phyloP scores from a whole-genome alignment of 192 early-diverging fungal species.

The Kickxella alabastrina region DNA sequence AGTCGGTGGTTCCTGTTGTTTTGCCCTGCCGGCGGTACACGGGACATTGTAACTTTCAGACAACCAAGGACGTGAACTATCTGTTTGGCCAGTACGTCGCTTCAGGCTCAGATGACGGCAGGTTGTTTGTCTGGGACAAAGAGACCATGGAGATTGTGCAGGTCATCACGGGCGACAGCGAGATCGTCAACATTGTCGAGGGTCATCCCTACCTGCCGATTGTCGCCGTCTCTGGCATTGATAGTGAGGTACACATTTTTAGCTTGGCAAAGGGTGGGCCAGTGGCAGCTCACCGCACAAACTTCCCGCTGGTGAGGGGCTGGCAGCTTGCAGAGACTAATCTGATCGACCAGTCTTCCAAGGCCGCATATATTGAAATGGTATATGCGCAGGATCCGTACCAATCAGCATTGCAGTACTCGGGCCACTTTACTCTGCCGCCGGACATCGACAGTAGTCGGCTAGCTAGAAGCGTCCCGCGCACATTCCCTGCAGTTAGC shows the following conservation, averaged over 20 bases:
- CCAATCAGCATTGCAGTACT: slow-evolving; percentile 9
- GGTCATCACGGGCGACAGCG: slow-evolving; percentile 62
- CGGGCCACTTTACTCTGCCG: slow-evolving; percentile 11
- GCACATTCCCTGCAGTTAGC: slow-evolving; percentile 22
- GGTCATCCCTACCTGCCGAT: slow-evolving; percentile 57
- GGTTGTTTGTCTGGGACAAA: slow-evolving; percentile 66
- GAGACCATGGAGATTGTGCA: slow-evolving; percentile 56
- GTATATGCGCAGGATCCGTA: slow-evolving; percentile 34
- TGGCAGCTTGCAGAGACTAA: slow-evolving; percentile 11
- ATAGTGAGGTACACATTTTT: slow-evolving; percentile 69
- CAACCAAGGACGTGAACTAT: slow-evolving; percentile 74
- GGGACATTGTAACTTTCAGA: slow-evolving; percentile 49
- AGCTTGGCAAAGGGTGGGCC: slow-evolving; percentile 46
- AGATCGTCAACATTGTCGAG: slow-evolving; percentile 58
- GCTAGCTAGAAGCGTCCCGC: slow-evolving; percentile 1
- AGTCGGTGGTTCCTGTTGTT: slow-evolving; percentile 18
- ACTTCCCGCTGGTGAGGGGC: slow-evolving; percentile 22
- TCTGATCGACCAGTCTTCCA: slow-evolving; percentile 1
- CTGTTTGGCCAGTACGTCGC: slow-evolving; percentile 63
- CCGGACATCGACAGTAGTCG: neutral
- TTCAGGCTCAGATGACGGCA: slow-evolving; percentile 77
- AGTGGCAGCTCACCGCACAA: slow-evolving; percentile 18
- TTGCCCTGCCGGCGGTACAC: slow-evolving; percentile 24
- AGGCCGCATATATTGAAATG: slow-evolving; percentile 6
- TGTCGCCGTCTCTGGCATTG: slow-evolving; percentile 71